Conservation (phyloP, 768 basidiomycete species). For the Lanmaoa rubissima region DNA sequence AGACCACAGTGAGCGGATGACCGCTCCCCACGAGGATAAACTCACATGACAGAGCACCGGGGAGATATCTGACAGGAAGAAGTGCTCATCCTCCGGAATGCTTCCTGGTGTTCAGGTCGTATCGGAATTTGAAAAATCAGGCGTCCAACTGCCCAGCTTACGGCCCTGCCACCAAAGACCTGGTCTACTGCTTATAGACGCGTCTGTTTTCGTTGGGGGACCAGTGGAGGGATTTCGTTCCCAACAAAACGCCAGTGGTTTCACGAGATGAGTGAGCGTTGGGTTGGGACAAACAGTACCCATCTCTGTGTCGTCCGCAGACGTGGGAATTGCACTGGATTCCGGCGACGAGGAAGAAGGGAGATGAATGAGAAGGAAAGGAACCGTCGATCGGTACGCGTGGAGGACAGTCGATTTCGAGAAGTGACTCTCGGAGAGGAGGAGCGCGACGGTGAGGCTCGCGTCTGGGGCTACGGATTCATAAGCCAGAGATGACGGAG, state of each 20-base stretch:
- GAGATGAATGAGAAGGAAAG: conserved; percentile 77
- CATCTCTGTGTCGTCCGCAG: not conserved
- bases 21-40: not conserved
- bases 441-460: conserved; percentile 53
- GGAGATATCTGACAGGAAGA: not conserved
- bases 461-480: not conserved
- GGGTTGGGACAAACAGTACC: conserved; percentile 25
- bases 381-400: conserved; percentile 72
- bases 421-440: conserved; percentile 81
- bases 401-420: conserved; percentile 66
- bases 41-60: not conserved
- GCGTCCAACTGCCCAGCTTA: conserved; percentile 22
- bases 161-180: conserved; percentile 41
- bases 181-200: conserved; percentile 29
- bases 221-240: conserved; percentile 12
- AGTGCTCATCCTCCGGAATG: no score
- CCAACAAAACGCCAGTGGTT: conserved; percentile 24
- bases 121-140: conserved; percentile 1
- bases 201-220: not conserved
- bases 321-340: not conserved
- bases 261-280: conserved; percentile 15
- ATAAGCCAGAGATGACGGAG: not conserved
- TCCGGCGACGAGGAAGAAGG: conserved; percentile 35
- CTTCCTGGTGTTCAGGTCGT: not conserved
- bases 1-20: not conserved